Evolutionary conservation across 768 basidiomycete genomes (phyloP).

Genomic region (Sporobolomyces roseus): DNA sequence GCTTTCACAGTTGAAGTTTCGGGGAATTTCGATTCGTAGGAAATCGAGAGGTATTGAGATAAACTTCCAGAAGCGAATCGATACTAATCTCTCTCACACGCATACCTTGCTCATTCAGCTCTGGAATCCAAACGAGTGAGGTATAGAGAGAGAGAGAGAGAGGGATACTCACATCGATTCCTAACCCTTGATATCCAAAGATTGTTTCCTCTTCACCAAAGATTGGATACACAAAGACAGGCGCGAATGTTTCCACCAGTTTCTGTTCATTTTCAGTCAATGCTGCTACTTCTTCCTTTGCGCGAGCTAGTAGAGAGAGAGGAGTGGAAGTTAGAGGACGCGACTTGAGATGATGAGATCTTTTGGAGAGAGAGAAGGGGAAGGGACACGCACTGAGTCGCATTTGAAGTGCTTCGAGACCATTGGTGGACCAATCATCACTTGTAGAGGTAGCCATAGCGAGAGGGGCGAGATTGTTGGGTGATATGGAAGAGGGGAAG

Average conservation of each 20-base stretch:
- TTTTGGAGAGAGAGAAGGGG: background rate
- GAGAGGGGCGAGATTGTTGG: background rate
- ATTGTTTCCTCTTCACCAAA: constrained; percentile 95
- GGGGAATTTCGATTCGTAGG: constrained; percentile 62
- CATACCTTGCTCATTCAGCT: background rate
- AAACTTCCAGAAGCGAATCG: constrained; percentile 84
- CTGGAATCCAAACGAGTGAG: background rate
- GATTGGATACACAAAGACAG: constrained; percentile 92
- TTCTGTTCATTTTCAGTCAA: constrained; percentile 58
- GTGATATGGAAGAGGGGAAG: background rate
- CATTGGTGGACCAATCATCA: constrained; percentile 69
- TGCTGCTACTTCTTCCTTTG: constrained; percentile 61
- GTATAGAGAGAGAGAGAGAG: background rate
- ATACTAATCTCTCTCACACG: constrained; percentile 55
- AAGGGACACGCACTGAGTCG: constrained; percentile 61
- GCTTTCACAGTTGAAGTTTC: constrained; percentile 61
- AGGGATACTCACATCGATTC: constrained; percentile 66
- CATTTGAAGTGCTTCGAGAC: constrained; percentile 70
- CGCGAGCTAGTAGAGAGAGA: constrained; percentile 58
- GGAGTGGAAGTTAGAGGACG: constrained; percentile 21
- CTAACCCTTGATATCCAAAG: constrained; percentile 82
- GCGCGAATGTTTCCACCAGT: constrained; percentile 65
- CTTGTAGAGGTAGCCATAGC: constrained; percentile 6
- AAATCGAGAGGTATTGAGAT: constrained; percentile 66
- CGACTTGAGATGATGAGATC: constrained; percentile 10